phyloP scores from a whole-genome alignment of 2,329 filamentous ascomycete genomes.

The Stachybotrys chlorohalonatus region DNA sequence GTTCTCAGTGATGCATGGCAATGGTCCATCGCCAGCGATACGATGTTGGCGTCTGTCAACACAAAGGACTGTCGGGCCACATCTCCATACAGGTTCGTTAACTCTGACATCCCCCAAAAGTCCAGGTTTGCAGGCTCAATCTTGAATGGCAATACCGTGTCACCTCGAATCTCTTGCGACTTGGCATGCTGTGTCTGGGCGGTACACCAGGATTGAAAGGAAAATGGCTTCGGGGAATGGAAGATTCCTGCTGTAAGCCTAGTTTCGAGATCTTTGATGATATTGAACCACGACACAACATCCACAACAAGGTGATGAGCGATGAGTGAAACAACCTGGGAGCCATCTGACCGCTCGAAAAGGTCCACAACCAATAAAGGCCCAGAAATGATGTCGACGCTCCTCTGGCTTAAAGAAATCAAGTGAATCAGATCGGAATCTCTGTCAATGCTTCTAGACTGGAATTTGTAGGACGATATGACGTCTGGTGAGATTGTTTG shows the following conservation, averaged over 20 bases:
- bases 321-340: conserved; percentile 18
- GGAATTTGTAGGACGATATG: conserved; percentile 9
- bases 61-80: conserved; percentile 1
- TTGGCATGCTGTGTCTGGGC: conserved; percentile 22
- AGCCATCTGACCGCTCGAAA: not conserved
- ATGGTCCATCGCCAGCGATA: conserved; percentile 8
- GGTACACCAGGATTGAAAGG: conserved; percentile 28
- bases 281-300: conserved; percentile 34
- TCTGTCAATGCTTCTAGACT: conserved; percentile 6
- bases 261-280: conserved; percentile 33
- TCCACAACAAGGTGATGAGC: conserved; percentile 31
- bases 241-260: conserved; percentile 15
- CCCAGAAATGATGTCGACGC: conserved; percentile 1
- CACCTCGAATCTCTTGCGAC: not conserved
- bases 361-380: conserved; percentile 5
- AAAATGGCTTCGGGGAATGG: conserved; percentile 11
- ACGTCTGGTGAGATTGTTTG: conserved; percentile 13
- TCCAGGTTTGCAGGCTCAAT: conserved; percentile 3
- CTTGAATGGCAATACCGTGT: conserved; percentile 2
- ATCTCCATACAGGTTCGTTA: conserved; percentile 6
- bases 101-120: conserved; percentile 10
- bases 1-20: conserved; percentile 22
- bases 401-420: conserved; percentile 1
- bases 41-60: not conserved
- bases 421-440: not conserved